phyloP scores from a whole-genome alignment of 2,329 filamentous ascomycete species.

The Phialocephala subalpina region DNA sequence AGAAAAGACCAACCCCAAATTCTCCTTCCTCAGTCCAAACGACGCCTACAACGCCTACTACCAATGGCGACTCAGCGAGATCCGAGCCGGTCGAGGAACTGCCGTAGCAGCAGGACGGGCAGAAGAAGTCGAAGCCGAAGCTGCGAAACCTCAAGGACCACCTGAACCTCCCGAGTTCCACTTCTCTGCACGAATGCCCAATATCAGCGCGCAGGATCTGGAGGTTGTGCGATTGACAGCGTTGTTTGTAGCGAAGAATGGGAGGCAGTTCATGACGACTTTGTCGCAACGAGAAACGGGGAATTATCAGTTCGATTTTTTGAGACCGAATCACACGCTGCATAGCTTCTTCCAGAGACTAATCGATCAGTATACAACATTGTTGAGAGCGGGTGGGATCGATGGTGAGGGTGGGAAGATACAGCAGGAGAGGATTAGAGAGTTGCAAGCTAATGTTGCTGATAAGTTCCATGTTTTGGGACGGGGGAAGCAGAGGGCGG shows the following conservation, averaged over 20 bases:
- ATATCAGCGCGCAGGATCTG: slow-evolving; percentile 94
- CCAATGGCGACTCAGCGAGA: slow-evolving; percentile 87
- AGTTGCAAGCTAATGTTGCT: slow-evolving; percentile 76
- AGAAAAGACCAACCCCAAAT: slow-evolving; percentile 85
- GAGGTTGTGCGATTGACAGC: slow-evolving; percentile 80
- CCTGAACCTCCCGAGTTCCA: slow-evolving; percentile 86
- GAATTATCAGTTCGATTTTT: slow-evolving; percentile 96
- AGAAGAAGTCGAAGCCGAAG: slow-evolving; percentile 64
- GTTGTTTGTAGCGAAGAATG: slow-evolving; percentile 91
- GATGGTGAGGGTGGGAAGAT: slow-evolving; percentile 69
- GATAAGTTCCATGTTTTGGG: slow-evolving; percentile 84
- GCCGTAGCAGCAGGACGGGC: slow-evolving; percentile 78
- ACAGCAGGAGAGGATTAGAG: slow-evolving; percentile 74
- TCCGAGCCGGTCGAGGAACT: slow-evolving; percentile 83
- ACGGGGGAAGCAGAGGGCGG: slow-evolving; percentile 83
- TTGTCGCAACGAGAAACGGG: slow-evolving; percentile 87
- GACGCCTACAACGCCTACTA: slow-evolving; percentile 93
- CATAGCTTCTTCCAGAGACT: slow-evolving; percentile 95
- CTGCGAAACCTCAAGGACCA: slow-evolving; percentile 80
- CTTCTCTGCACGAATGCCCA: slow-evolving; percentile 96
- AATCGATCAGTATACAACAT: slow-evolving; percentile 89
- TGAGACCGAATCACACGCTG: slow-evolving; percentile 93
- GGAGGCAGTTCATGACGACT: slow-evolving; percentile 88
- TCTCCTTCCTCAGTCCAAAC: slow-evolving; percentile 81
- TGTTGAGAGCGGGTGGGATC: slow-evolving; percentile 73